Evolutionary conservation across 202 grass and related monocot genomes (phyloP).

Genomic region (Alloteropsis angusta): DNA sequence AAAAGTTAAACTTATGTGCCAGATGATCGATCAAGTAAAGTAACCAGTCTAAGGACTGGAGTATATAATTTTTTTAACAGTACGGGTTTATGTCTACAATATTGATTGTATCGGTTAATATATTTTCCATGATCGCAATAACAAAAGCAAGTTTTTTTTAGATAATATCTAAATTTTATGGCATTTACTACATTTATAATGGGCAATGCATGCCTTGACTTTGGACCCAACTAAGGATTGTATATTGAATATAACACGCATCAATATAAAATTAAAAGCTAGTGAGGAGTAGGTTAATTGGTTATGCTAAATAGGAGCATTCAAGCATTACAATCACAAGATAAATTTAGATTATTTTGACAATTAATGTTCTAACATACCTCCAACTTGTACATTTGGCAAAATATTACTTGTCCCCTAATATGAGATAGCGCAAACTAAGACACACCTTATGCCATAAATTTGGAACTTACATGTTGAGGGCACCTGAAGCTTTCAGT

Average conservation of each 20-base stretch:
- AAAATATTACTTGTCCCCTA: not conserved
- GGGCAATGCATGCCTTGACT: not conserved
- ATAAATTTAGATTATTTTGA: not conserved
- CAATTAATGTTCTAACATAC: not conserved
- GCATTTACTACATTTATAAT: not conserved
- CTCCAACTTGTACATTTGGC: not conserved
- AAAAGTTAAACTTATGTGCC: slow-evolving; percentile 9
- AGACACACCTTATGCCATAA: not conserved
- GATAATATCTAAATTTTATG: not conserved
- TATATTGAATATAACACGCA: slow-evolving; percentile 4
- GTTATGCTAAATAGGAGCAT: not conserved
- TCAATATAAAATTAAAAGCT: not conserved
- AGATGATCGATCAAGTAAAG: slow-evolving; percentile 10
- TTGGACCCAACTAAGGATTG: not conserved
- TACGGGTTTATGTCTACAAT: not conserved
- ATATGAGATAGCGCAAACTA: not conserved
- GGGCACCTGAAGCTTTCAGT: slow-evolving; percentile 68
- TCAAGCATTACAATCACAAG: not conserved
- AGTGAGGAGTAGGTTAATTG: not conserved
- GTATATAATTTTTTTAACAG: not conserved
- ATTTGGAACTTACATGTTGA: slow-evolving; percentile 70
- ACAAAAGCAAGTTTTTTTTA: not conserved
- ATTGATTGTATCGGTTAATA: not conserved
- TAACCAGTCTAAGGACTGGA: not conserved
- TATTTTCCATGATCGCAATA: not conserved